Conservation (phyloP, 306 rosid species). For the Canavalia gladiata region DNA sequence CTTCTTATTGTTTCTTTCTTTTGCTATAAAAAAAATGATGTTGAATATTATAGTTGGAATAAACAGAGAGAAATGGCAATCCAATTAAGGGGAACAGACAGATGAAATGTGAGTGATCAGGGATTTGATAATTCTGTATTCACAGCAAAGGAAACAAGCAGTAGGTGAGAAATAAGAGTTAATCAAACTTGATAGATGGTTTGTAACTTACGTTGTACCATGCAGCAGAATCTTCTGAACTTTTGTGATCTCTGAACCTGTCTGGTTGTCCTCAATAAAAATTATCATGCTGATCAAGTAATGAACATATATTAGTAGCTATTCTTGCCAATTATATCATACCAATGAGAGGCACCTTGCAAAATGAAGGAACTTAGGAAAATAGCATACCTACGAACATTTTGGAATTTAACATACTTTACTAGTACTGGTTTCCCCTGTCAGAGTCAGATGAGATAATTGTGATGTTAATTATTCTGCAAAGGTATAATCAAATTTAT, state of each 20-base stretch:
- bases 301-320: constrained; percentile 42
- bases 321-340: constrained; percentile 24
- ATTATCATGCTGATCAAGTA: constrained; percentile 79
- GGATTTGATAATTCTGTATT: not conserved
- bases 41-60: constrained; percentile 17
- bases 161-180: constrained; percentile 1
- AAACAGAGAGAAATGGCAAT: constrained; percentile 12
- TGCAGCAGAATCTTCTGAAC: constrained; percentile 84
- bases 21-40: not conserved
- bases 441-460: constrained; percentile 39
- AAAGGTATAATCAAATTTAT: constrained; percentile 48
- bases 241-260: constrained; percentile 78
- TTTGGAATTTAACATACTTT: constrained; percentile 97
- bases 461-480: constrained; percentile 11
- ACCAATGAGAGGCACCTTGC: constrained; percentile 16
- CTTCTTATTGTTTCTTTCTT: constrained; percentile 35
- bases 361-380: constrained; percentile 27
- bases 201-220: constrained; percentile 87
- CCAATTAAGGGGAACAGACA: constrained; percentile 14
- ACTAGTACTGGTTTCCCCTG: constrained; percentile 86
- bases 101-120: constrained; percentile 8
- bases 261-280: constrained; percentile 93
- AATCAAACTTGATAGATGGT: not conserved
- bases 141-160: constrained; percentile 11
- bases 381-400: constrained; percentile 83